Evolutionary conservation across 1,284 basidiomycete genomes (phyloP), one percentile per base, ranked within the genome.

Genomic region (Malassezia dermatis): DNA sequence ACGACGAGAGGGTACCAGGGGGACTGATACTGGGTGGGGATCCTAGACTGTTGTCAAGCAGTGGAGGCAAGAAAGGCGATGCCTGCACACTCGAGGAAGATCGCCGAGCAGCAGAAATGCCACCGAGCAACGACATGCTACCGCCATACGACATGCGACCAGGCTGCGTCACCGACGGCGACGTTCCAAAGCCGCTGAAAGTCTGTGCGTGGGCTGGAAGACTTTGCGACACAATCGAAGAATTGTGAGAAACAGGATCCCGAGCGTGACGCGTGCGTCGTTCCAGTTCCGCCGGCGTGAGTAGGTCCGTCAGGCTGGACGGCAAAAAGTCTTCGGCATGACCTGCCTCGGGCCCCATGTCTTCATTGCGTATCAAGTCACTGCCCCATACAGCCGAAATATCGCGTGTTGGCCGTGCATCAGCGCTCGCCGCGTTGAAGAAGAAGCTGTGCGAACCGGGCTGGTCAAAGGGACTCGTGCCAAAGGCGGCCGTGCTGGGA

Each of bases 261-360:
- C 59, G 59, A 21, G 55, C 34, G 31, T 58, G 62, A 17, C 64
- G 62, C 39, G 53, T 43, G 13, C 70, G 50, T 1, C 71, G 62
- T 41, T 73, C 68, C 32, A 71, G 60, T 59, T 74, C 72, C 4
- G 67, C 67, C 3, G 71, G 71, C 12, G 72, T 74, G 2, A 74
- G 57, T 43, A 74, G 58, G 30, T 74, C 72, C 4, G 65, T 68
- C 4, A 74, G 57, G 30, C 65, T 67, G 8, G 72, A 74, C 2
- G 72, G 72, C 34, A 74, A 28, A 42, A 74, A 74, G 51, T 69
- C 71, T 42, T 94, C 89, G 49, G 64, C 70, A 28, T 56, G 53
- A 2, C 49, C 59, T 26, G 58, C 54, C 26, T 59, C 60, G 30
- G 56, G 53, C 24, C 63, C 53, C 19, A 61, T 64, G 10, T 66